These are phyloP conservation scores for Physocladia obscura DNA, from an alignment of 192 early-diverging fungal genomes.

Conservation along the genomic window DNA sequence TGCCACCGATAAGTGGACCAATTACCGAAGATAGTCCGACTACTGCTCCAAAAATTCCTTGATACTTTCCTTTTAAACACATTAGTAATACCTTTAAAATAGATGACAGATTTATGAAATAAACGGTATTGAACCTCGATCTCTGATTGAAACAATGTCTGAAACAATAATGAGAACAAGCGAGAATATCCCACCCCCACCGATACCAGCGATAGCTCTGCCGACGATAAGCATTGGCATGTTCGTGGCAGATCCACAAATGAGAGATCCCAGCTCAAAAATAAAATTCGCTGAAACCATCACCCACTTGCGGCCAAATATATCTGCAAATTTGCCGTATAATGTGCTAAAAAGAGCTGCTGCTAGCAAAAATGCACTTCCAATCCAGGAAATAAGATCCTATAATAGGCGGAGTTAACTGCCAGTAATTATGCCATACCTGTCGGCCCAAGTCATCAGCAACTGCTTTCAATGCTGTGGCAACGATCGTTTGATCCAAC, in stretches of 20 bases:
- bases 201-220: conserved; percentile 72
- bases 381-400: conserved; percentile 71
- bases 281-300: conserved; percentile 69
- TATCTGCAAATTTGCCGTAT: conserved; percentile 24
- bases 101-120: not conserved
- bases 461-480: conserved; percentile 69
- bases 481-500: conserved; percentile 80
- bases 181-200: conserved; percentile 42
- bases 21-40: conserved; percentile 72
- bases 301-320: conserved; percentile 36
- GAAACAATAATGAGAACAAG: not conserved
- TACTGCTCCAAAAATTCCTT: conserved; percentile 52
- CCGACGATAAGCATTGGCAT: conserved; percentile 62
- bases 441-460: no score
- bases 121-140: conserved; percentile 49
- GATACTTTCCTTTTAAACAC: conserved; percentile 80
- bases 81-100: no score
- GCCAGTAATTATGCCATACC: no score
- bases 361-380: conserved; percentile 70
- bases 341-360: conserved; percentile 56
- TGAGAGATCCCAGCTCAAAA: conserved; percentile 72
- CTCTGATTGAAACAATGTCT: conserved; percentile 37
- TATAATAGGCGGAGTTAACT: no score
- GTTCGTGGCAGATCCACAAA: conserved; percentile 59
- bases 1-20: conserved; percentile 78